A percentile compares a stretch with the other conserved stretches of the same genome.
Conservation (phyloP, 225 moss, liverwort and hornwort species). For the Neckera pumila region DNA sequence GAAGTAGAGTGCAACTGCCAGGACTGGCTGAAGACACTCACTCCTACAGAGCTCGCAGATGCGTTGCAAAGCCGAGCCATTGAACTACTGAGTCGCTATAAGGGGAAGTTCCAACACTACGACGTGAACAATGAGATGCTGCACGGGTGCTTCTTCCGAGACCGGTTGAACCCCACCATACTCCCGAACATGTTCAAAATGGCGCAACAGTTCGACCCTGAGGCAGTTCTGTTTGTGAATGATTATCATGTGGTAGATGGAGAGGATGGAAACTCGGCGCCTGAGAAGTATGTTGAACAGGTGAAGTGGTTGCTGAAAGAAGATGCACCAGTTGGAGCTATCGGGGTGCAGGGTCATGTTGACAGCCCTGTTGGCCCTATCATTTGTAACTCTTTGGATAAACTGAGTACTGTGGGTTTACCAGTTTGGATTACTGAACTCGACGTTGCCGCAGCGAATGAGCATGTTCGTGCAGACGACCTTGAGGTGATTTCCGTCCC, state of each 20-base stretch:
- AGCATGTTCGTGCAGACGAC: conserved; percentile 74
- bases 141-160: conserved; percentile 71
- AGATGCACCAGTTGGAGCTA: conserved; percentile 72
- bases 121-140: conserved; percentile 98
- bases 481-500: conserved; percentile 41
- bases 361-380: conserved; percentile 61
- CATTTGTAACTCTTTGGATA: conserved; percentile 45
- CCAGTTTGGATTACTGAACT: conserved; percentile 91
- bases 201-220: conserved; percentile 47
- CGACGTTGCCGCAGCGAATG: conserved; percentile 59
- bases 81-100: conserved; percentile 57
- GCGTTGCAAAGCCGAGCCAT: conserved; percentile 47
- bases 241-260: conserved; percentile 91
- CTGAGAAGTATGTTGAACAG: conserved; percentile 47
- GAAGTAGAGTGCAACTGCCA: conserved; percentile 66
- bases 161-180: conserved; percentile 34
- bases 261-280: conserved; percentile 54
- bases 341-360: conserved; percentile 85
- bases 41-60: conserved; percentile 22
- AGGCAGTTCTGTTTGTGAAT: conserved; percentile 70
- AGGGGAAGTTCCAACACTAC: conserved; percentile 69
- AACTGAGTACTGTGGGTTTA: conserved; percentile 37
- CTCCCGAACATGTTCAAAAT: conserved; percentile 58
- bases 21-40: conserved; percentile 60
- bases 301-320: conserved; percentile 39